These are phyloP conservation scores for Pulicaria dysenterica DNA, from an alignment of 129 eudicot species.

Conservation along the genomic window DNA sequence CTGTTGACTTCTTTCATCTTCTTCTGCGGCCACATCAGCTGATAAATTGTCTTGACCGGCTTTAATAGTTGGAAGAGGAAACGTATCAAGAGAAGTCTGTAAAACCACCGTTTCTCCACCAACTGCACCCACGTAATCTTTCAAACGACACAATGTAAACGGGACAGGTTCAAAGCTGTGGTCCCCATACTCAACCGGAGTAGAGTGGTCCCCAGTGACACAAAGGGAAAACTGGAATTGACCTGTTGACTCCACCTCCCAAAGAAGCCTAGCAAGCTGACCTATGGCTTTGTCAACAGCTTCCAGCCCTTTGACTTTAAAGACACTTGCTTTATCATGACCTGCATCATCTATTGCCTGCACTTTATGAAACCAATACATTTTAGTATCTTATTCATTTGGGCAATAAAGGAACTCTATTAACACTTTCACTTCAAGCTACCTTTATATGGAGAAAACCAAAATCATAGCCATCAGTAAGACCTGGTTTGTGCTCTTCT, in stretches of 20 bases:
- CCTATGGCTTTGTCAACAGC: constrained; percentile 91
- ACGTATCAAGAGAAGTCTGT: constrained; percentile 70
- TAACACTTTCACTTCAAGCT: neutral
- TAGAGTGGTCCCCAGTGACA: constrained; percentile 94
- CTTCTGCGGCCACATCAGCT: constrained; percentile 29
- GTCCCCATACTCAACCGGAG: constrained; percentile 97
- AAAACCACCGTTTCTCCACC: constrained; percentile 67
- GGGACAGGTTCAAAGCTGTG: constrained; percentile 98
- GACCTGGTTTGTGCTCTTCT: constrained; percentile 87
- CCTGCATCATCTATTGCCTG: constrained; percentile 99
- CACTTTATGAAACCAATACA: constrained; percentile 23
- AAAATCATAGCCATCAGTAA: constrained; percentile 81
- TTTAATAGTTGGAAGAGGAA: constrained; percentile 67
- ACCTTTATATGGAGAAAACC: constrained; percentile 98
- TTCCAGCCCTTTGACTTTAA: constrained; percentile 89
- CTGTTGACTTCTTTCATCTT: constrained; percentile 19
- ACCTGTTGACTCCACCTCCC: constrained; percentile 78
- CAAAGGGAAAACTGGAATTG: constrained; percentile 67
- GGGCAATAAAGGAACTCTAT: neutral
- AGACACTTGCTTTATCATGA: constrained; percentile 89
- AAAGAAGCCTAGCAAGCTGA: constrained; percentile 86
- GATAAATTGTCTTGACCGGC: constrained; percentile 55
- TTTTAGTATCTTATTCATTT: constrained; percentile 1
- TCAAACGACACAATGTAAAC: constrained; percentile 67
- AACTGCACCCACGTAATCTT: constrained; percentile 77